Conservation (phyloP, 1,284 basidiomycete genomes). For the Flammula alnicola region DNA sequence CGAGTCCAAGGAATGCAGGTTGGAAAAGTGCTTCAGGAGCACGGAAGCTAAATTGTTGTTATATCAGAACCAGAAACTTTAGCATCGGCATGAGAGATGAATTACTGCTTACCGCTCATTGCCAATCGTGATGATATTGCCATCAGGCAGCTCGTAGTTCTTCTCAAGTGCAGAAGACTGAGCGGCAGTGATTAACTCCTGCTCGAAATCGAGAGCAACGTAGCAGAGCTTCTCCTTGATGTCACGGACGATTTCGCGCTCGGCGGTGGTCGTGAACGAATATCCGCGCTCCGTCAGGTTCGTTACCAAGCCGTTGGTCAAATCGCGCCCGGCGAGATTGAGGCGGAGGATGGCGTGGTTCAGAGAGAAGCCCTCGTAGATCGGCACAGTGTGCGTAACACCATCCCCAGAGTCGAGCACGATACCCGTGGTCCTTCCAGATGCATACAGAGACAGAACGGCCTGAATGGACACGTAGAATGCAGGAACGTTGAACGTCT, state of each 20-base stretch:
- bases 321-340: conserved; percentile 94
- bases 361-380: conserved; percentile 95
- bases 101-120: conserved; percentile 84
- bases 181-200: conserved; percentile 93
- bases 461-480: conserved; percentile 96
- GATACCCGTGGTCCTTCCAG: conserved; percentile 92
- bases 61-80: conserved; percentile 9
- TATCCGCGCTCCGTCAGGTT: conserved; percentile 95
- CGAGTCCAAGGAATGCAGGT: conserved; percentile 91
- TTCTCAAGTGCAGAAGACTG: conserved; percentile 93
- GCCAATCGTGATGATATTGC: conserved; percentile 96
- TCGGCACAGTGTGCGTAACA: conserved; percentile 93
- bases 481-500: conserved; percentile 93
- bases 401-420: conserved; percentile 94
- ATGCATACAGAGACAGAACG: conserved; percentile 91
- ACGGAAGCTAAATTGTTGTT: conserved; percentile 71
- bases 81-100: conserved; percentile 6
- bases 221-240: conserved; percentile 99
- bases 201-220: conserved; percentile 96
- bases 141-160: conserved; percentile 95
- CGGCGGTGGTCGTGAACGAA: conserved; percentile 92
- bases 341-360: conserved; percentile 95
- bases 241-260: conserved; percentile 96
- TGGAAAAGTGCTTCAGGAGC: conserved; percentile 98
- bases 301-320: conserved; percentile 93